These are phyloP conservation scores for Auriscalpium vulgare DNA, from an alignment of 768 basidiomycete species.

Conservation along the genomic window DNA sequence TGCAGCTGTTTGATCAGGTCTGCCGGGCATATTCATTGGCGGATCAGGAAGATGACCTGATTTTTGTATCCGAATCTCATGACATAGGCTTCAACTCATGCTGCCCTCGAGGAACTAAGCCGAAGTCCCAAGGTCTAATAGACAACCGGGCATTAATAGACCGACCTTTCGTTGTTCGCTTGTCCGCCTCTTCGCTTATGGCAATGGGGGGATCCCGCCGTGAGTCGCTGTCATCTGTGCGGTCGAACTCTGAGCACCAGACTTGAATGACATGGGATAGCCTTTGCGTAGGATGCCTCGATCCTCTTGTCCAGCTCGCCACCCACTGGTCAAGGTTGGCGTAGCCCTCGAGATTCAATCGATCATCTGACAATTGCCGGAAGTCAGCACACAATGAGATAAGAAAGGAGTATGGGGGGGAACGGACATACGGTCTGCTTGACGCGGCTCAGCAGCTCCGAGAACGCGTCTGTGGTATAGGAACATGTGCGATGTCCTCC, in stretches of 20 bases:
- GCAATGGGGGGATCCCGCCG: slow-evolving; percentile 43
- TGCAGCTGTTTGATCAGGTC: slow-evolving; percentile 84
- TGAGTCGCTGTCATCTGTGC: slow-evolving; percentile 58
- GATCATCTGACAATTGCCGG: slow-evolving; percentile 63
- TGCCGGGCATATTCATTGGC: slow-evolving; percentile 91
- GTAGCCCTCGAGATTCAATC: slow-evolving; percentile 92
- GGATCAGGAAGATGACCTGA: slow-evolving; percentile 99
- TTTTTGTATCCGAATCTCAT: slow-evolving; percentile 98
- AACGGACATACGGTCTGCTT: slow-evolving; percentile 73
- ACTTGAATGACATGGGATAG: slow-evolving; percentile 70
- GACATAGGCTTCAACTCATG: slow-evolving; percentile 78
- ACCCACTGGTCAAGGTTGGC: slow-evolving; percentile 61
- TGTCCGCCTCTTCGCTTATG: slow-evolving; percentile 65
- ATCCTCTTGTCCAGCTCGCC: slow-evolving; percentile 60
- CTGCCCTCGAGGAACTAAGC: slow-evolving; percentile 60
- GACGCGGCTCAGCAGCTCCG: slow-evolving; percentile 72
- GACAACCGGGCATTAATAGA: neutral
- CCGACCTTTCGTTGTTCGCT: slow-evolving; percentile 69
- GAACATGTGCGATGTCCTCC: slow-evolving; percentile 82
- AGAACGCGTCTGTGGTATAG: slow-evolving; percentile 78
- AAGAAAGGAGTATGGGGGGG: neutral
- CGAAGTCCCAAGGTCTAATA: neutral
- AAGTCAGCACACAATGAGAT: neutral
- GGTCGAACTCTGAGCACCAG: slow-evolving; percentile 86
- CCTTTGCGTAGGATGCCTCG: slow-evolving; percentile 70